These are phyloP conservation scores for Magnusiomyces fungicola DNA, from an alignment of 1,139 yeast species.

Conservation along the genomic window DNA sequence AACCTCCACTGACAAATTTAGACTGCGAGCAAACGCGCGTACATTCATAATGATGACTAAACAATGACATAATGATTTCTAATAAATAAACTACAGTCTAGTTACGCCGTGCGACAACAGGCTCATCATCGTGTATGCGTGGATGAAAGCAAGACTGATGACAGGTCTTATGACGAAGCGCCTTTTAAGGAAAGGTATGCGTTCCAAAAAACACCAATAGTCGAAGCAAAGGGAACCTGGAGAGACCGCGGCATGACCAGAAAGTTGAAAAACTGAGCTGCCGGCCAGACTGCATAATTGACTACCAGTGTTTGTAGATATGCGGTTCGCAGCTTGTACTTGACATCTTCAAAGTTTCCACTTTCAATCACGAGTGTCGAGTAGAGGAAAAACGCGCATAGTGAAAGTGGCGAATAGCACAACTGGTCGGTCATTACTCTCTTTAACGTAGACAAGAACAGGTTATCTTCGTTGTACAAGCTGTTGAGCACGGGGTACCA, in stretches of 20 bases:
- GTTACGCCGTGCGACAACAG: too few species aligned
- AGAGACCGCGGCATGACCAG: conserved; percentile 66
- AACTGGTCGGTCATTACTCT: conserved; percentile 87
- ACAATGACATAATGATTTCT: too few species aligned
- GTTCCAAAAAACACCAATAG: conserved; percentile 88
- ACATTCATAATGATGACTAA: too few species aligned
- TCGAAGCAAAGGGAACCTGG: conserved; percentile 88
- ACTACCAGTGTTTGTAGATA: conserved; percentile 71
- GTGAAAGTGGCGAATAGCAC: conserved; percentile 78
- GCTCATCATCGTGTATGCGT: too few species aligned
- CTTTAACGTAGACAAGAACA: conserved; percentile 72
- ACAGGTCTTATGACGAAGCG: too few species aligned
- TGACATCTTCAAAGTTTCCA: conserved; percentile 60
- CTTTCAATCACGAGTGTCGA: conserved; percentile 75
- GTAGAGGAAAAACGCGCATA: conserved; percentile 74
- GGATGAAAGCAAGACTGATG: too few species aligned
- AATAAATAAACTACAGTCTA: too few species aligned
- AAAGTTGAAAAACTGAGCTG: conserved; percentile 86
- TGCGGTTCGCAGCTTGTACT: conserved; percentile 52
- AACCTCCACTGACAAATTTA: too few species aligned
- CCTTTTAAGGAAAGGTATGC: conserved; percentile 57
- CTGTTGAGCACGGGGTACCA: conserved; percentile 83
- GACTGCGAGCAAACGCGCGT: too few species aligned
- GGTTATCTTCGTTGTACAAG: conserved; percentile 67
- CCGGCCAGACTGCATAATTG: conserved; percentile 89